phyloP scores from a whole-genome alignment of 352 stramenopile species.

The Globisporangium echinulatum region DNA sequence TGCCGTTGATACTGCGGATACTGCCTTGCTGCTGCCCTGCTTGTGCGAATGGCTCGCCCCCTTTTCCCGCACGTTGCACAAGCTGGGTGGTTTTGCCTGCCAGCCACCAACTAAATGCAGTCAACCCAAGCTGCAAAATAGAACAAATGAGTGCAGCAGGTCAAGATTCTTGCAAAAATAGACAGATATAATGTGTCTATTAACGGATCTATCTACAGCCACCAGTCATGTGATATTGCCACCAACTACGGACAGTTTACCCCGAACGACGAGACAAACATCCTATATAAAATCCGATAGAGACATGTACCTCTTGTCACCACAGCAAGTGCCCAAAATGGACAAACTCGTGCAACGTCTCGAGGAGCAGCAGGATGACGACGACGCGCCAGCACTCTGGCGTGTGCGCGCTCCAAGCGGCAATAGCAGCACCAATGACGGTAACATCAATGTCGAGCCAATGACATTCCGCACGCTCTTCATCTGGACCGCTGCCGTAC shows the following conservation, averaged over 20 bases:
- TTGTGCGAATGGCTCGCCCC: constrained; percentile 4
- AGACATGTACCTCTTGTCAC: not conserved
- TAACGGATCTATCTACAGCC: too few species aligned
- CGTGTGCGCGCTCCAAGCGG: not conserved
- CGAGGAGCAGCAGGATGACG: not conserved
- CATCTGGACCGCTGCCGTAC: not conserved
- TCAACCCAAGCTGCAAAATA: constrained; percentile 6
- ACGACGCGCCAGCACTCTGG: not conserved
- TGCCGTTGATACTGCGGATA: too few species aligned
- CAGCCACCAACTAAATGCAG: constrained; percentile 5
- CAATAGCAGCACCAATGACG: not conserved
- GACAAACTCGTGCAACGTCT: not conserved
- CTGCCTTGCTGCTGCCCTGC: not conserved
- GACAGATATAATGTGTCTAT: too few species aligned
- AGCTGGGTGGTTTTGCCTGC: constrained; percentile 13
- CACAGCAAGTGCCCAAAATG: not conserved
- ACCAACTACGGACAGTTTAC: too few species aligned
- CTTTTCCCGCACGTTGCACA: not conserved
- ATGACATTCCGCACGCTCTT: not conserved
- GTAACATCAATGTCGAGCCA: not conserved
- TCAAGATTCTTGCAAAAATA: not conserved
- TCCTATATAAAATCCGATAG: too few species aligned
- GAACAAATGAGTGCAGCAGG: not conserved
- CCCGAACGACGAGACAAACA: too few species aligned
- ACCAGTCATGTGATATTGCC: too few species aligned